phyloP scores from a whole-genome alignment of 2,329 filamentous ascomycete species.

The Colletotrichum paranaense region DNA sequence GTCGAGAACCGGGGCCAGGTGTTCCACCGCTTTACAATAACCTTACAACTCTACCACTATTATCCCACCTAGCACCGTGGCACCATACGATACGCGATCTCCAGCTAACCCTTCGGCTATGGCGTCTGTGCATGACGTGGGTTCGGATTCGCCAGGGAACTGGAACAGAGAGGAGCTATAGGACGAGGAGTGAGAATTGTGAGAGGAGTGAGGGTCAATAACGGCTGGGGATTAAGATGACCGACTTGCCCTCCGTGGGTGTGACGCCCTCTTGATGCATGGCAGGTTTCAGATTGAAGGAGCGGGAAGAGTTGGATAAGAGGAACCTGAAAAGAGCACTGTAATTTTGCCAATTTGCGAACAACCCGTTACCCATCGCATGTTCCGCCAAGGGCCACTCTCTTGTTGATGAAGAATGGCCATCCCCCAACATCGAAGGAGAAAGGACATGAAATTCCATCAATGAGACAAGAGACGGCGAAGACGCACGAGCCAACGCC shows the following conservation, averaged over 20 bases:
- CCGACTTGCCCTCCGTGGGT: conserved; percentile 10
- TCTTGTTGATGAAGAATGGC: too few relatives aligned
- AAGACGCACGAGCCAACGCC: conserved; percentile 24
- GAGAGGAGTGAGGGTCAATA: not conserved
- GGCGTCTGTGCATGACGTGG: conserved; percentile 27
- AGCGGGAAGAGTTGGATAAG: not conserved
- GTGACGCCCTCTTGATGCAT: conserved; percentile 32
- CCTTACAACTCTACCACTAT: not conserved
- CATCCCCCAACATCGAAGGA: not conserved
- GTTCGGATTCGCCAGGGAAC: conserved; percentile 2
- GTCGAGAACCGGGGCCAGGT: conserved; percentile 23
- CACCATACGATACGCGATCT: conserved; percentile 14
- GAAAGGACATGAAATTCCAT: not conserved
- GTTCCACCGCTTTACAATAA: conserved; percentile 1
- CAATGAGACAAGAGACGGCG: conserved; percentile 19
- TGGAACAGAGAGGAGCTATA: not conserved
- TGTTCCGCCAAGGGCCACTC: not conserved
- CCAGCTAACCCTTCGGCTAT: not conserved
- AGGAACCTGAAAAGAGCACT: too few relatives aligned
- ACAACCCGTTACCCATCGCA: not conserved
- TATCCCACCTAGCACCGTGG: not conserved
- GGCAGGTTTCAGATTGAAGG: conserved; percentile 35
- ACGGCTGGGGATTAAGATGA: conserved; percentile 7
- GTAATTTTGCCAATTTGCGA: not conserved
- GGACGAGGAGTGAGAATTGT: not conserved